Conservation (phyloP, 1,284 basidiomycete genomes). For the Flammula alnicola region DNA sequence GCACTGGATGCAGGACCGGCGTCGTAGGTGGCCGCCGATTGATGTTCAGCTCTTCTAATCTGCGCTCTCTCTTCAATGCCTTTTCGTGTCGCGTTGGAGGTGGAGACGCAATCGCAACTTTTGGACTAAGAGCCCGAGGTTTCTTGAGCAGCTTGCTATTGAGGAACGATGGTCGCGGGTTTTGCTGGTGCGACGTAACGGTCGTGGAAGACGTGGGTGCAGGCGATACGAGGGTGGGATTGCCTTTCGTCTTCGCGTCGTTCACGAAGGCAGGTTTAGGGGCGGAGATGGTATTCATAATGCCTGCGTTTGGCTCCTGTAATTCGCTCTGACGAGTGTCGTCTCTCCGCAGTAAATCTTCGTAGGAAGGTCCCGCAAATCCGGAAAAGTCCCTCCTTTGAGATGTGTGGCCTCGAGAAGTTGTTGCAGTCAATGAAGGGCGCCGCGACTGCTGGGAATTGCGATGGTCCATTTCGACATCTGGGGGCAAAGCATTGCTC, state of each 20-base stretch:
- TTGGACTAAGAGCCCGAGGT: neutral
- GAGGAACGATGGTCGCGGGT: slow-evolving; percentile 2
- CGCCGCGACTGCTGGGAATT: slow-evolving; percentile 12
- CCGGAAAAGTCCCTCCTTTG: slow-evolving; percentile 28
- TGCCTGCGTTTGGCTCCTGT: slow-evolving; percentile 19
- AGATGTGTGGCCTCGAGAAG: slow-evolving; percentile 10
- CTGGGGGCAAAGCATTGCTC: slow-evolving; percentile 1
- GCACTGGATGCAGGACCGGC: slow-evolving; percentile 56
- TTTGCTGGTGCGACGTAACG: slow-evolving; percentile 1
- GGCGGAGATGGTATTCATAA: slow-evolving; percentile 22
- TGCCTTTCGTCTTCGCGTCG: neutral
- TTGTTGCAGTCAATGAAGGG: slow-evolving; percentile 11
- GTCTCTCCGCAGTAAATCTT: slow-evolving; percentile 34
- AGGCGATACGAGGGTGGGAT: neutral
- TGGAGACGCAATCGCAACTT: neutral
- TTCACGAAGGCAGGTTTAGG: slow-evolving; percentile 16
- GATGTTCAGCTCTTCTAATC: slow-evolving; percentile 22
- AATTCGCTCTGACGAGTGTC: slow-evolving; percentile 6
- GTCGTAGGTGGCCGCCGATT: slow-evolving; percentile 47
- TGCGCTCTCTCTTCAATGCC: neutral
- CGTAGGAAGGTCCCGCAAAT: slow-evolving; percentile 48
- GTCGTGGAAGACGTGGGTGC: slow-evolving; percentile 11
- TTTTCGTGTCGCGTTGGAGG: slow-evolving; percentile 2
- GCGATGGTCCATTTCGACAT: slow-evolving; percentile 14
- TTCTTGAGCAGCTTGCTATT: slow-evolving; percentile 14